A percentile compares a stretch with the other conserved stretches of the same genome.
Conservation (phyloP, 2,329 filamentous ascomycete species). For the Clonostachys byssicola region DNA sequence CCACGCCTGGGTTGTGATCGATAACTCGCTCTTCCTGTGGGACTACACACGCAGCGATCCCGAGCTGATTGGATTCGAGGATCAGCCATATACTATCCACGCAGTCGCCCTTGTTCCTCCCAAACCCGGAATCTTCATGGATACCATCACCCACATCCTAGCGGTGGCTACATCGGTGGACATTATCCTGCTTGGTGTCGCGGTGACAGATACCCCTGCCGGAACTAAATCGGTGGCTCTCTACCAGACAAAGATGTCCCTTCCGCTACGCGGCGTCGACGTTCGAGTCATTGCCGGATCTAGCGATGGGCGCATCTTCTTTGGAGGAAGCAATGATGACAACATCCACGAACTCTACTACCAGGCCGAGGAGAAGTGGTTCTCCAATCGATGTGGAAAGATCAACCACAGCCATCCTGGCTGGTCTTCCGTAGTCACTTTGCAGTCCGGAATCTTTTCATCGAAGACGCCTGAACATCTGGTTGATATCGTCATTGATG, state of each 20-base stretch:
- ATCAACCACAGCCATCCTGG: conserved; percentile 81
- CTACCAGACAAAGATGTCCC: conserved; percentile 84
- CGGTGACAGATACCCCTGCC: conserved; percentile 59
- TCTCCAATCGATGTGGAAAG: conserved; percentile 81
- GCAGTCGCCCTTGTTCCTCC: conserved; percentile 86
- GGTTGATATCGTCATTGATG: conserved; percentile 79
- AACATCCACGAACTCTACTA: conserved; percentile 94
- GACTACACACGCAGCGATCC: conserved; percentile 93
- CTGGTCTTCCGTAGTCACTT: conserved; percentile 58
- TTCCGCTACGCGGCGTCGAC: conserved; percentile 71
- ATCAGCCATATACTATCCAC: conserved; percentile 82
- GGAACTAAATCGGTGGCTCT: conserved; percentile 72
- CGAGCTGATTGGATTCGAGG: conserved; percentile 87
- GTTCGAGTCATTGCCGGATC: conserved; percentile 79
- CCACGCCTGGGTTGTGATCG: conserved; percentile 93
- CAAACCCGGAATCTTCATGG: conserved; percentile 81
- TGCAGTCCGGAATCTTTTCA: conserved; percentile 45
- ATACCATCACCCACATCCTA: conserved; percentile 80
- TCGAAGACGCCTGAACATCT: conserved; percentile 59
- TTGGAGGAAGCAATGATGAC: conserved; percentile 73
- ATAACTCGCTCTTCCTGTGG: conserved; percentile 96
- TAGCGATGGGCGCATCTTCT: conserved; percentile 87
- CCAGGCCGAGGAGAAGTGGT: conserved; percentile 97
- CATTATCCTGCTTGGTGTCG: conserved; percentile 83
- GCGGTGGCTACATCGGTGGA: conserved; percentile 85